Percentiles rank a stretch among this genome's conserved stretches.
These are phyloP conservation scores for Lactifluus subvellereus DNA, from an alignment of 768 basidiomycete genomes.

Conservation along the genomic window DNA sequence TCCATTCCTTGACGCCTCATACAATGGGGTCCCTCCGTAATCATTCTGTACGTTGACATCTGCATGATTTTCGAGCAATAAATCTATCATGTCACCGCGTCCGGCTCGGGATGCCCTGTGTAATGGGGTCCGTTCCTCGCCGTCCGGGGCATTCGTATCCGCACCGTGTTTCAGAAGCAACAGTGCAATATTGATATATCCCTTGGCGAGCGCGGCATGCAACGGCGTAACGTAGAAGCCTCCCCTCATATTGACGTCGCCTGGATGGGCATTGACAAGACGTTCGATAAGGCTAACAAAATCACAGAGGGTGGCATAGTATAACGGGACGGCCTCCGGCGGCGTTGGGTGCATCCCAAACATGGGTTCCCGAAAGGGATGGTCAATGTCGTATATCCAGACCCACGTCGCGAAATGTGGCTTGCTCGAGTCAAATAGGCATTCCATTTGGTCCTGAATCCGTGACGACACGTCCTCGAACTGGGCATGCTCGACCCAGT, in stretches of 20 bases:
- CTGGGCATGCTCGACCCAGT: constrained; percentile 4
- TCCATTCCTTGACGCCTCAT: fast-evolving
- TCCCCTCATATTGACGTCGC: not conserved
- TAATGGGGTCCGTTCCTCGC: not conserved
- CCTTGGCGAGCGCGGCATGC: not conserved
- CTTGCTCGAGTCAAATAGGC: not conserved
- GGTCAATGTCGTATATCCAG: constrained; percentile 3
- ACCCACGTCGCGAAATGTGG: constrained; percentile 2
- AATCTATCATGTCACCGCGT: not conserved
- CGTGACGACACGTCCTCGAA: not conserved
- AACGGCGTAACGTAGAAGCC: not conserved
- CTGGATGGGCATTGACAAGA: not conserved
- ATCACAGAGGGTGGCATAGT: not conserved
- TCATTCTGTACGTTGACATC: not conserved
- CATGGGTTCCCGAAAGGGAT: not conserved
- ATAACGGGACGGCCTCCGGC: not conserved
- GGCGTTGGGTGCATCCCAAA: not conserved
- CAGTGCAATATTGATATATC: not conserved
- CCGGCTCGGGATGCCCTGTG: not conserved
- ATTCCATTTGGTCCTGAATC: not conserved
- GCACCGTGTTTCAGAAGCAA: not conserved
- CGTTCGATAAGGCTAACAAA: not conserved
- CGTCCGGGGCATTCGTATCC: not conserved
- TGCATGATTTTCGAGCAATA: not conserved
- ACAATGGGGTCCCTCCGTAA: not conserved